Evolutionary conservation across 108 stramenopile genomes (phyloP), one percentile per base, ranked within the genome.

Genomic region (Pseudonitzschia pungens): DNA sequence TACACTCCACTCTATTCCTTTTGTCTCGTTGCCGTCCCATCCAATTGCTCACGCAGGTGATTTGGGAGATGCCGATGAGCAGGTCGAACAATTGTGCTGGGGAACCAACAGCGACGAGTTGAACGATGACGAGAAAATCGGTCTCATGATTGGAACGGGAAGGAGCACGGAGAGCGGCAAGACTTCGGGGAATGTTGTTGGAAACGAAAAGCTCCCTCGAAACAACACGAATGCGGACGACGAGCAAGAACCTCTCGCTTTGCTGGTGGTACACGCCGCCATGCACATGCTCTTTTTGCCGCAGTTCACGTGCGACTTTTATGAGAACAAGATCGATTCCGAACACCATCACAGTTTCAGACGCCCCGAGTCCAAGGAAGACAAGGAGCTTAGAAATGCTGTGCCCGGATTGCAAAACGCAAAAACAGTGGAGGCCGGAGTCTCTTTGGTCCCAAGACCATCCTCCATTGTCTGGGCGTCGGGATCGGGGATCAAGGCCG

Each of bases 271-370:
- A 11, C 94, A 96, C 80, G 95, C 95, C 21, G 36, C 36, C 2
- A 36, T 36, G 36, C 36, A 36, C 36, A 87, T 91, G 10, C 77
- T 96, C 9, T 97, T 97, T 68, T 64, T 96, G 51, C 94, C 94
- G 12, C 93, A 92, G 73, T 96, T 98, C 81, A 98, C 97, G 14
- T 91, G 91, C 55, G 94, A 95, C 48, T 95, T 88, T 75, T 92
- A 91, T 69, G 93, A 97, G 65, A 94, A 96, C 55, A 57, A 42
- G 6, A 41, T 59, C 11, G 54, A 76, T 22, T 21, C 18, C 21
- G 42, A 65, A 2, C 53, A 71, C 24, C 45, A 33, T 10, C 40
- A 33, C 18, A 56, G 65, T 1, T 71, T 71, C 29, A 63, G 76
- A 26, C 65, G 81, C 40, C 42, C 20, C 14, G 69, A 80, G 8